A percentile compares a stretch with the other conserved stretches of the same genome.
Conservation (phyloP, 306 rosid genomes). For the Pyrus betulifolia region DNA sequence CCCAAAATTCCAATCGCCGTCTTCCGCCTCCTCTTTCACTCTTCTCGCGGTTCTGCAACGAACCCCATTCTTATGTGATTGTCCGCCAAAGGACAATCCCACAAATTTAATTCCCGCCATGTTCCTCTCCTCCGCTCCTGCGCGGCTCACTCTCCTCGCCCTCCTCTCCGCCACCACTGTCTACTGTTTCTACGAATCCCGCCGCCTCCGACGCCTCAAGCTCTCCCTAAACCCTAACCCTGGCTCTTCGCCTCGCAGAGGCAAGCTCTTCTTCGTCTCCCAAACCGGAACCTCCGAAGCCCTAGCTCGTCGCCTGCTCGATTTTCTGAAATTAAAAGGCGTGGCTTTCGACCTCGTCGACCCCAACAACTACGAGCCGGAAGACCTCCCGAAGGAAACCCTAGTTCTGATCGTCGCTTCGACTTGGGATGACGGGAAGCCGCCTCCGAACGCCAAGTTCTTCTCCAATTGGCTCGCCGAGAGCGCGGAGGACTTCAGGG, state of each 20-base stretch:
- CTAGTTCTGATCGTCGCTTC: constrained; percentile 64
- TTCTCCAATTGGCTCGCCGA: constrained; percentile 81
- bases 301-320: constrained; percentile 68
- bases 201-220: constrained; percentile 57
- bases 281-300: constrained; percentile 71
- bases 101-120: constrained; percentile 24
- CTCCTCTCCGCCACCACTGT: constrained; percentile 80
- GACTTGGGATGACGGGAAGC: constrained; percentile 83
- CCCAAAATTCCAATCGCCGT: constrained; percentile 1
- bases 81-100: not conserved
- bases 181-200: constrained; percentile 74
- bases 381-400: constrained; percentile 70
- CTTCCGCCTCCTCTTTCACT: not conserved
- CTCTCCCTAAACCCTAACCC: constrained; percentile 25
- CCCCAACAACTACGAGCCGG: constrained; percentile 64
- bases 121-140: constrained; percentile 46
- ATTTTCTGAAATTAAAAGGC: constrained; percentile 37
- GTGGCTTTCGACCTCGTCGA: constrained; percentile 57
- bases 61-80: not conserved
- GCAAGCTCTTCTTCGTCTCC: constrained; percentile 65
- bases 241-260: constrained; percentile 6
- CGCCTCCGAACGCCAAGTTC: constrained; percentile 51
- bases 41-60: not conserved
- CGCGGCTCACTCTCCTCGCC: constrained; percentile 75
- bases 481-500: constrained; percentile 73